Percentiles rank a stretch among this genome's conserved stretches.
Conservation (phyloP, 257 asterid genomes). For the Lantana camara region DNA sequence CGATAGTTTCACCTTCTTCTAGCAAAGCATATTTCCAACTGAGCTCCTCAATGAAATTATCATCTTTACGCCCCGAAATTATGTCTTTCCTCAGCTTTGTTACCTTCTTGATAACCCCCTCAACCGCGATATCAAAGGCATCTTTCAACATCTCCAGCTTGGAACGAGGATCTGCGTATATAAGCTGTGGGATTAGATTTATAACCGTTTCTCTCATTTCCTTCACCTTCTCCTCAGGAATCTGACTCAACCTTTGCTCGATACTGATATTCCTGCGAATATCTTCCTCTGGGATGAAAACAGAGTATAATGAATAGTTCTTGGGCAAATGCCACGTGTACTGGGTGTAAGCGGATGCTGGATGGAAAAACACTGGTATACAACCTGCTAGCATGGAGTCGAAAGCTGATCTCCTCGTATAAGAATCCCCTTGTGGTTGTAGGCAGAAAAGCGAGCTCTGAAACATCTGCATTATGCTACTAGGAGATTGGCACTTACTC, state of each 20-base stretch:
- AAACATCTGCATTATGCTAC: conserved; percentile 85
- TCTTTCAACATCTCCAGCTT: conserved; percentile 67
- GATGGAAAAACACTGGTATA: conserved; percentile 89
- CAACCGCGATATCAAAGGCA: conserved; percentile 83
- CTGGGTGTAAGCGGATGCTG: conserved; percentile 86
- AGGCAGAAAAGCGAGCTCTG: conserved; percentile 79
- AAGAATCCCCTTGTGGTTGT: conserved; percentile 92
- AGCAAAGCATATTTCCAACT: conserved; percentile 78
- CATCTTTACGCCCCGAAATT: conserved; percentile 55
- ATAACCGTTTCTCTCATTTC: conserved; percentile 76
- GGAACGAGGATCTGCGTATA: conserved; percentile 78
- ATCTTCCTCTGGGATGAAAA: conserved; percentile 73
- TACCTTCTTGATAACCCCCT: conserved; percentile 67
- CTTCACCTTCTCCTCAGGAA: conserved; percentile 55
- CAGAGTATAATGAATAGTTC: conserved; percentile 60
- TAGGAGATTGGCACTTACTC: conserved; percentile 84
- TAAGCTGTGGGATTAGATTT: conserved; percentile 69
- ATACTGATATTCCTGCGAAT: conserved; percentile 53
- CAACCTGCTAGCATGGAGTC: conserved; percentile 91
- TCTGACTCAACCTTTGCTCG: conserved; percentile 54
- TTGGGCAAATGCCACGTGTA: conserved; percentile 88
- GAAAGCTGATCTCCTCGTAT: conserved; percentile 86
- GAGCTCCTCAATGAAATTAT: conserved; percentile 57
- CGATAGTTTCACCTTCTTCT: conserved; percentile 50
- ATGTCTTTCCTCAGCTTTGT: conserved; percentile 67